These are phyloP conservation scores for Aspergillus unguis DNA, from an alignment of 2,329 filamentous ascomycete species.

Conservation along the genomic window DNA sequence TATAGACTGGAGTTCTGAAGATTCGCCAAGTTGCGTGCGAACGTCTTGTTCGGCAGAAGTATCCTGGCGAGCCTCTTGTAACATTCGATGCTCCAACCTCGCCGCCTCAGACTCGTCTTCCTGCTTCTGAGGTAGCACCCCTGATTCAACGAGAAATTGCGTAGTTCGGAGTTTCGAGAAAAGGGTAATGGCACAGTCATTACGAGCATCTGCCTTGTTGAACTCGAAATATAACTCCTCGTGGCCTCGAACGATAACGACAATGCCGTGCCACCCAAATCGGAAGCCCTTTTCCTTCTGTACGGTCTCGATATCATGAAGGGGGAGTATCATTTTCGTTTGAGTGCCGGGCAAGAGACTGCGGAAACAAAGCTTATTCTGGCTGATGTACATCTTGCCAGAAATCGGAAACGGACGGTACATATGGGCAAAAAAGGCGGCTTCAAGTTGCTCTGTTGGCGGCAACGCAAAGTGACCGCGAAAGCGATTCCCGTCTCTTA, in stretches of 20 bases:
- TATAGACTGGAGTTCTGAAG: constrained; percentile 62
- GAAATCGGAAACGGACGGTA: constrained; percentile 86
- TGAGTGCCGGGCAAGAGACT: constrained; percentile 84
- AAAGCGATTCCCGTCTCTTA: constrained; percentile 65
- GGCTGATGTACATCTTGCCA: constrained; percentile 93
- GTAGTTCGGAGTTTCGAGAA: constrained; percentile 71
- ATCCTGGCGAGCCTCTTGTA: constrained; percentile 67
- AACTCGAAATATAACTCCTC: constrained; percentile 98
- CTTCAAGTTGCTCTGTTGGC: constrained; percentile 74
- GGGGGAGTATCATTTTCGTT: constrained; percentile 86
- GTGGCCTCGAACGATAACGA: constrained; percentile 88
- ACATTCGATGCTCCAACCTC: constrained; percentile 73
- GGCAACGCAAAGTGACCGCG: constrained; percentile 88
- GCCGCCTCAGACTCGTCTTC: constrained; percentile 69
- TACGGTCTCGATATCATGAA: constrained; percentile 88
- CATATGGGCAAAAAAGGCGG: constrained; percentile 90
- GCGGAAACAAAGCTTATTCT: constrained; percentile 85
- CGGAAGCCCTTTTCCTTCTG: constrained; percentile 94
- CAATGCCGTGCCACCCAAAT: constrained; percentile 84
- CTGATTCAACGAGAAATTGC: constrained; percentile 67
- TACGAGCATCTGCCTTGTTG: constrained; percentile 68
- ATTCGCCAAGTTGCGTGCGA: constrained; percentile 26
- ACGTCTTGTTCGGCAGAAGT: constrained; percentile 34
- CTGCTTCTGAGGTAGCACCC: constrained; percentile 64
- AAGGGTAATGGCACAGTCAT: constrained; percentile 83